A percentile compares a stretch with the other conserved stretches of the same genome.
Conservation (phyloP, 2,329 filamentous ascomycete genomes). For the Bertia moriformis region DNA sequence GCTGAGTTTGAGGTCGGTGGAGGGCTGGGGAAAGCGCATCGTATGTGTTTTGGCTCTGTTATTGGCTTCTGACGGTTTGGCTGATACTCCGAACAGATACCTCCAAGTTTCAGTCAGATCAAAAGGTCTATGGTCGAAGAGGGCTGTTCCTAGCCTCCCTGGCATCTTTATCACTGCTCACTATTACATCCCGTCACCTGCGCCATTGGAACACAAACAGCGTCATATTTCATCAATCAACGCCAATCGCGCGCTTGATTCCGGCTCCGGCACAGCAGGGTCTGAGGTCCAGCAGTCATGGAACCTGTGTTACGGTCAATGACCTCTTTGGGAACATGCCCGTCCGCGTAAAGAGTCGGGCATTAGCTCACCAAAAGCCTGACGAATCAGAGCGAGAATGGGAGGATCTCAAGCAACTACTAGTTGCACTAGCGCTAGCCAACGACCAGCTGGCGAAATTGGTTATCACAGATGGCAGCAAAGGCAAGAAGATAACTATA, state of each 20-base stretch:
- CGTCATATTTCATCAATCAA: slow-evolving; percentile 36
- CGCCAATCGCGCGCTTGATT: slow-evolving; percentile 29
- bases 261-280: slow-evolving; percentile 26
- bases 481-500: not conserved
- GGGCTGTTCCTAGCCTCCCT: slow-evolving; percentile 45
- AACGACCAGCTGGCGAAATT: slow-evolving; percentile 28
- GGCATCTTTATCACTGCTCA: slow-evolving; percentile 39
- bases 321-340: slow-evolving; percentile 53
- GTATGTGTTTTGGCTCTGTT: slow-evolving; percentile 16
- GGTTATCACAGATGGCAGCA: slow-evolving; percentile 20
- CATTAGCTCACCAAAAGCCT: slow-evolving; percentile 19
- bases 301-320: slow-evolving; percentile 42
- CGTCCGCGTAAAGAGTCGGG: slow-evolving; percentile 44
- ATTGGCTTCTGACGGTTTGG: too few species aligned
- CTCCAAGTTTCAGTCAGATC: slow-evolving; percentile 28
- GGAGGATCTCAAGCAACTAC: slow-evolving; percentile 28
- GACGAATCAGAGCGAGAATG: slow-evolving; percentile 29
- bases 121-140: slow-evolving; percentile 29
- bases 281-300: slow-evolving; percentile 24
- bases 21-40: slow-evolving; percentile 36
- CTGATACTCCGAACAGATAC: slow-evolving; percentile 24
- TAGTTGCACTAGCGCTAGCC: slow-evolving; percentile 35
- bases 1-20: slow-evolving; percentile 35
- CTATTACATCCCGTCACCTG: slow-evolving; percentile 35
- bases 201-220: slow-evolving; percentile 25